Evolutionary conservation across 192 early-diverging fungal genomes (phyloP), one percentile per base, ranked within the genome.

Genomic region (Nowakowskiella sp.): DNA sequence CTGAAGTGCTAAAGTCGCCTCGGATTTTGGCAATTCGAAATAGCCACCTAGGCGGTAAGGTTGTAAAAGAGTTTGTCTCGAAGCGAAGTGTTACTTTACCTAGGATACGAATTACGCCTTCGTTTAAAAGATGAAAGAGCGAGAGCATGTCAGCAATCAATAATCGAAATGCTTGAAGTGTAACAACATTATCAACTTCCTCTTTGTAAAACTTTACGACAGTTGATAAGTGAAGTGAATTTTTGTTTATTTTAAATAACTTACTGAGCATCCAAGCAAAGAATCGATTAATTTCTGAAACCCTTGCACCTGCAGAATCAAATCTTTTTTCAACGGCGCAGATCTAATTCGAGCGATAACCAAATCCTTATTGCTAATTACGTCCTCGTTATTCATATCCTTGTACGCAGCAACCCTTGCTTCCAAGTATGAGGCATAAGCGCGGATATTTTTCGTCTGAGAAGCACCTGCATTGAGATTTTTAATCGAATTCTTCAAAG

Each of bases 81-180:
- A 29, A 22, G 5, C 31, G n/a, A n/a, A n/a, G n/a, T n/a, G n/a
- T n/a, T 16, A 30, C 47, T 68, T 49, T 71, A 81, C 84, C 74
- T 13, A 90, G 64, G 45, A 88, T 77, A 54, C 78, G 76, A 30
- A 90, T 79, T 9, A 87, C 81, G 21, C 80, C 85, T 71, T 90
- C 88, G 58, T 89, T 90, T 51, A 84, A 61, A 9, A 80, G 69
- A 52, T 85, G 81, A 58, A 87, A 90, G 3, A 90, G 51, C 3
- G 72, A 65, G 47, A 90, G 58, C 53, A 87, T 70, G 54, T 90
- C 88, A 26, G 80, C 80, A 9, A 89, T 72, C 7, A 89, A 54
- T 29, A 90, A 45, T 2, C 82, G 69, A 56, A 85, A 87, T 7
- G 81, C 82, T 68, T 76, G 74, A 43, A 85, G 62, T 2, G 80